Evolutionary conservation across 2,329 filamentous ascomycete species (phyloP).

Genomic region (Alternaria sp.): DNA sequence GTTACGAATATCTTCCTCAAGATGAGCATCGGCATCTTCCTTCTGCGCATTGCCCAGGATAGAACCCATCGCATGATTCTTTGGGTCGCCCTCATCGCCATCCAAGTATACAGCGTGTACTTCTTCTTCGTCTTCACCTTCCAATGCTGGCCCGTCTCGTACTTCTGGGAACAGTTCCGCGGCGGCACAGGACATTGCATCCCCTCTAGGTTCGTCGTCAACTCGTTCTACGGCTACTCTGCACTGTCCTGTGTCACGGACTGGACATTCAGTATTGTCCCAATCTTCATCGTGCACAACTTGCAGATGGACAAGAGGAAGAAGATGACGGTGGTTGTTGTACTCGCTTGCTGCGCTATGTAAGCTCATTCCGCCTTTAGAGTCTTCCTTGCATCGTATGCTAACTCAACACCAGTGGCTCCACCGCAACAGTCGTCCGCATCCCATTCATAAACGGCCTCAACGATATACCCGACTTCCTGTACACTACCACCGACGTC

Average conservation of each 20-base stretch:
- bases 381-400: not conserved
- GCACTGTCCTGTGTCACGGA: slow-evolving; percentile 14
- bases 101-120: slow-evolving; percentile 16
- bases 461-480: slow-evolving; percentile 18
- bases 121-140: slow-evolving; percentile 23
- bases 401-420: slow-evolving; percentile 13
- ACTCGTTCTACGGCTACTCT: slow-evolving; percentile 19
- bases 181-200: slow-evolving; percentile 18
- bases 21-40: slow-evolving; percentile 20
- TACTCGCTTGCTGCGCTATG: slow-evolving; percentile 22
- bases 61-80: slow-evolving; percentile 15
- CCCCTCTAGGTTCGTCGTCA: slow-evolving; percentile 8
- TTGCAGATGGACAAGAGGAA: slow-evolving; percentile 18
- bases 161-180: slow-evolving; percentile 21
- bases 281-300: slow-evolving; percentile 20
- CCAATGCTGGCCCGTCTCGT: slow-evolving; percentile 20
- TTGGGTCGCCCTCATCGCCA: slow-evolving; percentile 13
- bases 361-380: slow-evolving; percentile 1
- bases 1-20: slow-evolving; percentile 13
- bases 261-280: slow-evolving; percentile 21
- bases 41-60: slow-evolving; percentile 20
- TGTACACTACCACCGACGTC: slow-evolving; percentile 21
- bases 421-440: slow-evolving; percentile 19
- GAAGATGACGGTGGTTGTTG: slow-evolving; percentile 16
- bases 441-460: slow-evolving; percentile 18